Evolutionary conservation across 164 flowering plant genomes (phyloP), one percentile per base, ranked within the genome.

Genomic region (Akebia trifoliata): DNA sequence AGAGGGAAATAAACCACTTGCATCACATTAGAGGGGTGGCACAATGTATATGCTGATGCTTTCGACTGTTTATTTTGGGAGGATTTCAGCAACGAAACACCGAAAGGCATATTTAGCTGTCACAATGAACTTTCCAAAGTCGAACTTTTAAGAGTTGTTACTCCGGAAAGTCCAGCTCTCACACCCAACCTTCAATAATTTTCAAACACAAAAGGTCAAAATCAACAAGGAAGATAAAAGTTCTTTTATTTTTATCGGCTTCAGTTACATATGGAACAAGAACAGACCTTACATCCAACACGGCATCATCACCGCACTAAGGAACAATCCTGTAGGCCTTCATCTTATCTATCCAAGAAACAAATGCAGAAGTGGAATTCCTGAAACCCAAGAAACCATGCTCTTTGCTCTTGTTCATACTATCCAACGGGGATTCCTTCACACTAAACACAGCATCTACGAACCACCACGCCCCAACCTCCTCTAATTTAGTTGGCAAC

Each of bases 381-480:
- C 96, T 81, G 55, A 88, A 88, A 6, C 96, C 96, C 57, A 84
- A 60, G 54, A 87, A 87, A 4, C 95, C 95, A 65, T 84, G 90
- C 66, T 84, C 95, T 65, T 84, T 88, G 62, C 90, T 79, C 78
- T 88, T 88, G 65, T 85, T 88, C 92, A 87, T 81, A 47, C 66
- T 74, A 21, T 57, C 76, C 68, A 85, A 38, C 4, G 7, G 0
- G 1, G 52, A 15, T 37, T 38, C 74, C 26, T 32, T n/a, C 0
- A 7, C 24, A 2, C 63, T 54, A 25, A 85, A 57, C 0, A 75
- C 11, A 3, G 35, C 0, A 61, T 85, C 96, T n/a, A 42, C 77
- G 59, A 80, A 76, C 90, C 90, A 85, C 86, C 86, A 85, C 0
- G 1, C 36, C 18, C 70, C 90, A 20, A 88, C 78, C 55, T 88